phyloP scores from a whole-genome alignment of 768 basidiomycete species.

The Hypholoma fasciculare region DNA sequence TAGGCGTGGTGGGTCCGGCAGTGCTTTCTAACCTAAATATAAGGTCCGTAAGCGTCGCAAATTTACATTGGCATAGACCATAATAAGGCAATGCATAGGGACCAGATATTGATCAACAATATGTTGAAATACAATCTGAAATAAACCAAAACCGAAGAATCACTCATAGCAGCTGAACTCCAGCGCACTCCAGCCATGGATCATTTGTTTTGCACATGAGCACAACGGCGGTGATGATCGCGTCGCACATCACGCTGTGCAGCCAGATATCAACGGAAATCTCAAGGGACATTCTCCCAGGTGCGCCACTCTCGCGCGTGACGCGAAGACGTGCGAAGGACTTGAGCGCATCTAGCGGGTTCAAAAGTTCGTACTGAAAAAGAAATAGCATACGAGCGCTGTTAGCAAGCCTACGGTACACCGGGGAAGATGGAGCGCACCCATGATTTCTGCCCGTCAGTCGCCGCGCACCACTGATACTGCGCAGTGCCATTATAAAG shows the following conservation, averaged over 20 bases:
- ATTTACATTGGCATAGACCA: too few species aligned
- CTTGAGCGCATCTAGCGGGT: not conserved
- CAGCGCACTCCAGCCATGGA: not conserved
- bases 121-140: too few species aligned
- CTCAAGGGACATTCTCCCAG: not conserved
- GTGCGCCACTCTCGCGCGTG: not conserved
- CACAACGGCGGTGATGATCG: not conserved
- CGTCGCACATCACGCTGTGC: conserved; percentile 1
- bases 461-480: not conserved
- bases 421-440: not conserved
- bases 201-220: not conserved
- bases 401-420: not conserved
- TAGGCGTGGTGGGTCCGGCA: too few species aligned
- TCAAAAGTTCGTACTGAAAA: not conserved
- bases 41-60: too few species aligned
- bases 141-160: too few species aligned
- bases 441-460: not conserved
- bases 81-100: too few species aligned
- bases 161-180: too few species aligned
- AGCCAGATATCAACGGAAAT: not conserved
- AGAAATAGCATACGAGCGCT: not conserved
- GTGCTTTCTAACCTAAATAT: too few species aligned
- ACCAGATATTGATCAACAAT: too few species aligned
- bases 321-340: not conserved
- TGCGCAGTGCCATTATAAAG: not conserved